Evolutionary conservation across 1,284 basidiomycete genomes (phyloP).

Genomic region (Ganoderma multipileum): DNA sequence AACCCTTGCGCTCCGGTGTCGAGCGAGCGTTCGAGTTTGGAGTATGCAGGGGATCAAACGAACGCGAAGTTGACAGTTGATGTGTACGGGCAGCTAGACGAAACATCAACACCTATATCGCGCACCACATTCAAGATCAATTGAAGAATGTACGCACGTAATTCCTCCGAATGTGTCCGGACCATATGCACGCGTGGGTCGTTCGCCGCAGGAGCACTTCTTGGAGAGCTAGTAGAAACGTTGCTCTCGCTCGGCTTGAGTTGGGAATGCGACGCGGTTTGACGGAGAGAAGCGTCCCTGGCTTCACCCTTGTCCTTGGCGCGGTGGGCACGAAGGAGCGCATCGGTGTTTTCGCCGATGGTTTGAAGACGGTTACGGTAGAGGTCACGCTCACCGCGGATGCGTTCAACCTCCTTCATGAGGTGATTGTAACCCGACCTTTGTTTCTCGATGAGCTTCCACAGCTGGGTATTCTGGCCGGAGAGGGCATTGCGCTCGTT

Average conservation of each 20-base stretch:
- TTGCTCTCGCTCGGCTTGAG: slow-evolving; percentile 36
- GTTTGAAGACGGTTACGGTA: slow-evolving; percentile 59
- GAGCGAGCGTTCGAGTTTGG: slow-evolving; percentile 16
- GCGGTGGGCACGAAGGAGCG: slow-evolving; percentile 39
- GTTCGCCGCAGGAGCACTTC: slow-evolving; percentile 16
- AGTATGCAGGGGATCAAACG: slow-evolving; percentile 27
- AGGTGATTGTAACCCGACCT: slow-evolving; percentile 73
- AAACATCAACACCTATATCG: slow-evolving; percentile 7
- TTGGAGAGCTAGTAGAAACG: slow-evolving; percentile 19
- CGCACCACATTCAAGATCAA: neutral
- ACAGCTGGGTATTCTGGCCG: slow-evolving; percentile 86
- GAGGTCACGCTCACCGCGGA: slow-evolving; percentile 80
- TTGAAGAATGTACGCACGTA: slow-evolving; percentile 49
- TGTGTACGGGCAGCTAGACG: slow-evolving; percentile 21
- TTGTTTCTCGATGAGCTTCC: slow-evolving; percentile 93
- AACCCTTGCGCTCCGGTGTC: slow-evolving; percentile 28
- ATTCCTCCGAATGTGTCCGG: slow-evolving; percentile 59
- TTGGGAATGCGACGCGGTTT: slow-evolving; percentile 38
- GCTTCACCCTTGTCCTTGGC: slow-evolving; percentile 42
- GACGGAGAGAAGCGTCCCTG: slow-evolving; percentile 35
- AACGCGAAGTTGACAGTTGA: slow-evolving; percentile 26
- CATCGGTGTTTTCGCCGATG: slow-evolving; percentile 48
- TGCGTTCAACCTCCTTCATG: slow-evolving; percentile 81
- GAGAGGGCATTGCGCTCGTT: slow-evolving; percentile 81
- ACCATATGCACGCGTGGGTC: slow-evolving; percentile 43